Conservation (phyloP, 2,329 filamentous ascomycete species). For the Pseudogymnoascus sp. region DNA sequence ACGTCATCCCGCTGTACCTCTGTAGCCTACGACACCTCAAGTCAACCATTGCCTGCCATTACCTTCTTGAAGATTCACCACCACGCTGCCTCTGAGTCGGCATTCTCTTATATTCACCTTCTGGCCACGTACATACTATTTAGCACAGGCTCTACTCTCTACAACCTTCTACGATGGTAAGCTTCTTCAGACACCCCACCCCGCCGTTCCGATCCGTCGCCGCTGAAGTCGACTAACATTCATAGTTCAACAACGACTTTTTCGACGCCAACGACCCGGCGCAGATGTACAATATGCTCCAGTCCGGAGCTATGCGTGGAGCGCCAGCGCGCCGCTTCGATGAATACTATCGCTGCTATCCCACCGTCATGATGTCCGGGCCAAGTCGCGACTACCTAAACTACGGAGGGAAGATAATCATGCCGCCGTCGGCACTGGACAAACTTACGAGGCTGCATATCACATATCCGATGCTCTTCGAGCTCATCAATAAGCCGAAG, state of each 20-base stretch:
- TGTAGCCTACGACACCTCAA: conserved; percentile 2
- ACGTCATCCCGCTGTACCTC: conserved; percentile 4
- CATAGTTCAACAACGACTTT: conserved; percentile 22
- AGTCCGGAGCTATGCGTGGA: conserved; percentile 18
- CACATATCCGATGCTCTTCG: conserved; percentile 94
- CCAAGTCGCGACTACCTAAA: conserved; percentile 84
- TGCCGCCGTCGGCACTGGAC: conserved; percentile 92
- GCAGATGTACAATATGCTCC: conserved; percentile 27
- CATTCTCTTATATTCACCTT: not conserved
- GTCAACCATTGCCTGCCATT: not conserved
- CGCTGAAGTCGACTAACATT: conserved; percentile 12
- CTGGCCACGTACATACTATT: not conserved
- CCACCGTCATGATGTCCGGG: conserved; percentile 86
- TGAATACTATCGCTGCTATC: conserved; percentile 97
- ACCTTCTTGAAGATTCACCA: not conserved
- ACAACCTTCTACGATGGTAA: not conserved
- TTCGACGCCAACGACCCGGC: conserved; percentile 26
- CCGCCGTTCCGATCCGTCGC: not conserved
- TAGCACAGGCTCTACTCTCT: not conserved
- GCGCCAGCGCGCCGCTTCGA: conserved; percentile 70
- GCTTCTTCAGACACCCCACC: not conserved
- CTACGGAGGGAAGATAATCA: conserved; percentile 94
- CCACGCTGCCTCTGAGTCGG: not conserved
- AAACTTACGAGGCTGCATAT: conserved; percentile 95
- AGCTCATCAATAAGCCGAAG: conserved; percentile 82